phyloP scores from a whole-genome alignment of 2,329 filamentous ascomycete species.

The Helotiales sp. region DNA sequence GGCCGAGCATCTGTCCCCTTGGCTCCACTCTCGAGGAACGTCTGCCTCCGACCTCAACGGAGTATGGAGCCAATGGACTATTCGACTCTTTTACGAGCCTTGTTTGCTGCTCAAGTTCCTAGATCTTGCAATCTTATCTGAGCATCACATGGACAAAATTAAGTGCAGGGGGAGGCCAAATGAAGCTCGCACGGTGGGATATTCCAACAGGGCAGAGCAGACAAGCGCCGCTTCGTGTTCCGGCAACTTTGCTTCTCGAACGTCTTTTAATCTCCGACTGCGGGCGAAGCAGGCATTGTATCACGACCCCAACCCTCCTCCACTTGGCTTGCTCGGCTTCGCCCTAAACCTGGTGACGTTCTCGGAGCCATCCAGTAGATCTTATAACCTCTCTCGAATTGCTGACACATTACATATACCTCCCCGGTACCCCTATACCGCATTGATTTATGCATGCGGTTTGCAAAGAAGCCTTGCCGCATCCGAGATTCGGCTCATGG shows the following conservation, averaged over 20 bases:
- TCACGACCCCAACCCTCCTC: slow-evolving; percentile 1
- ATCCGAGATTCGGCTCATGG: background rate
- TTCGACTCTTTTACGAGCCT: background rate
- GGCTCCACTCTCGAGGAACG: background rate
- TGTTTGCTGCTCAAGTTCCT: background rate
- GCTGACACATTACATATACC: background rate
- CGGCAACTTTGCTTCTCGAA: background rate
- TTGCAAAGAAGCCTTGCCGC: background rate
- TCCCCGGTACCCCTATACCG: no score
- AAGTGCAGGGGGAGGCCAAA: background rate
- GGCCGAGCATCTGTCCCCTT: background rate
- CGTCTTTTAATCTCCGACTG: slow-evolving; percentile 3
- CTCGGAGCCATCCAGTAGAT: slow-evolving; percentile 4
- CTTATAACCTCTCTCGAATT: background rate
- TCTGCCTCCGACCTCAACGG: background rate
- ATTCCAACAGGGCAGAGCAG: background rate
- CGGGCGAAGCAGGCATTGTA: slow-evolving; percentile 4
- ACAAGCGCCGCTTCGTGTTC: slow-evolving; percentile 5
- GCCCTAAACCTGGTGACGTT: background rate
- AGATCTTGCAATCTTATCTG: background rate
- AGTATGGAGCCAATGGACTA: background rate
- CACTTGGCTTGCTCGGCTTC: background rate
- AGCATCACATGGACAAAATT: background rate
- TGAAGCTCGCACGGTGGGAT: background rate
- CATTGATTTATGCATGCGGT: slow-evolving; percentile 2